Conservation (phyloP, 2,329 filamentous ascomycete genomes). For the Nannizzia gypsea region DNA sequence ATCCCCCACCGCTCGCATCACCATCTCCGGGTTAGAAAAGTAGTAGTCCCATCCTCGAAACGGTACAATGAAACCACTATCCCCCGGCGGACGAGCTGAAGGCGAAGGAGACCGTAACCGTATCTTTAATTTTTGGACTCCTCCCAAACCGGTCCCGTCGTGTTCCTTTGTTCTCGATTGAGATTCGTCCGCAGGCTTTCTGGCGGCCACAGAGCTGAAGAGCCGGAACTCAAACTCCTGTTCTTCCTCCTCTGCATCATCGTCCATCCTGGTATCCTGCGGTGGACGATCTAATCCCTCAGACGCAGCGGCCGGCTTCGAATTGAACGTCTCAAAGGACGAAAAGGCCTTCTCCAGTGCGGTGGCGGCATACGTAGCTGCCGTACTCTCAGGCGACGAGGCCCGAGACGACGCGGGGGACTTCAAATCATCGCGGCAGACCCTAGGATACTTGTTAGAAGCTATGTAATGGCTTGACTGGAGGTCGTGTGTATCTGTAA, state of each 20-base stretch:
- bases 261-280: constrained; percentile 4
- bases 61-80: constrained; percentile 30
- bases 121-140: constrained; percentile 28
- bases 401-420: constrained; percentile 11
- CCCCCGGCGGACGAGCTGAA: constrained; percentile 16
- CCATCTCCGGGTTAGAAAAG: constrained; percentile 26
- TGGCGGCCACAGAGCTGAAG: constrained; percentile 24
- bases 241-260: constrained; percentile 23
- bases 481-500: background rate
- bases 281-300: background rate
- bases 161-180: background rate
- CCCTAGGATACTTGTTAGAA: constrained; percentile 6
- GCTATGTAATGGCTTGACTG: background rate
- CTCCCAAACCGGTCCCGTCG: constrained; percentile 2
- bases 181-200: background rate
- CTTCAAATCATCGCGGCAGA: constrained; percentile 13
- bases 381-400: constrained; percentile 10
- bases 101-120: constrained; percentile 31
- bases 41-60: constrained; percentile 35
- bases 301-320: background rate
- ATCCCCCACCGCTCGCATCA: constrained; percentile 8
- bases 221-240: constrained; percentile 35
- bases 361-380: constrained; percentile 11
- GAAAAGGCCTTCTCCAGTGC: constrained; percentile 10
- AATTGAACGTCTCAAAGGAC: constrained; percentile 9